Percentiles rank a stretch among this genome's conserved stretches.
Evolutionary conservation across 306 rosid genomes (phyloP).

Genomic region (Citrullus colocynthis): DNA sequence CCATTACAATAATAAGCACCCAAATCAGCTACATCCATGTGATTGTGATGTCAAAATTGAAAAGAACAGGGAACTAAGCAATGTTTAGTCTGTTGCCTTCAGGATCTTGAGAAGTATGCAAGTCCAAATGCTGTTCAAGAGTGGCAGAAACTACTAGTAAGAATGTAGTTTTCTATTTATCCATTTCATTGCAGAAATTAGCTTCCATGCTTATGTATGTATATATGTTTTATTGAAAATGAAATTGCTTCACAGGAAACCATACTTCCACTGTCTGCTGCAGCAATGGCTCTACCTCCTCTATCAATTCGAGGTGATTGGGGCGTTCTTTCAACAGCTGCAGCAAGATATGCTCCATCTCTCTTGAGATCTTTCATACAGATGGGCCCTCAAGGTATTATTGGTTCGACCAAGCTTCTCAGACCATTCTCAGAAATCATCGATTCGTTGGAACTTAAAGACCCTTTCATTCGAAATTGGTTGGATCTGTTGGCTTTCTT

Average conservation of each 20-base stretch:
- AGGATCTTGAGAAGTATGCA: slow-evolving; percentile 79
- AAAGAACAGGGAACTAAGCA: background rate
- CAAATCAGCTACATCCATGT: background rate
- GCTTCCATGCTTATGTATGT: background rate
- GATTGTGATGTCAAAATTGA: background rate
- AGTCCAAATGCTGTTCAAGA: slow-evolving; percentile 67
- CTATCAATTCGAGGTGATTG: slow-evolving; percentile 76
- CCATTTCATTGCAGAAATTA: background rate
- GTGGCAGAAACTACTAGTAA: slow-evolving; percentile 68
- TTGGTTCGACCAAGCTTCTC: slow-evolving; percentile 72
- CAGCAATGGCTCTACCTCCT: slow-evolving; percentile 95
- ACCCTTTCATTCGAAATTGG: slow-evolving; percentile 78
- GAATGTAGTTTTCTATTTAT: background rate
- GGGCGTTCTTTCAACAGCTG: slow-evolving; percentile 81
- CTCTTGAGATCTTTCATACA: slow-evolving; percentile 62
- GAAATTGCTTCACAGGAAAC: slow-evolving; percentile 52
- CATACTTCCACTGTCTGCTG: slow-evolving; percentile 72
- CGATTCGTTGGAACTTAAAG: slow-evolving; percentile 58
- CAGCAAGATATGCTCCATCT: slow-evolving; percentile 80
- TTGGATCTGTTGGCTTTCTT: slow-evolving; percentile 78
- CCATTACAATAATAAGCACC: background rate
- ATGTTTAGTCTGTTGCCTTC: slow-evolving; percentile 11
- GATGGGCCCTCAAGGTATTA: slow-evolving; percentile 86
- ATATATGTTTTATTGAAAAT: background rate
- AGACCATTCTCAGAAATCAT: slow-evolving; percentile 79